A percentile compares a stretch with the other conserved stretches of the same genome.
Evolutionary conservation across 2,329 filamentous ascomycete species (phyloP).

Genomic region (Biscogniauxia marginata): DNA sequence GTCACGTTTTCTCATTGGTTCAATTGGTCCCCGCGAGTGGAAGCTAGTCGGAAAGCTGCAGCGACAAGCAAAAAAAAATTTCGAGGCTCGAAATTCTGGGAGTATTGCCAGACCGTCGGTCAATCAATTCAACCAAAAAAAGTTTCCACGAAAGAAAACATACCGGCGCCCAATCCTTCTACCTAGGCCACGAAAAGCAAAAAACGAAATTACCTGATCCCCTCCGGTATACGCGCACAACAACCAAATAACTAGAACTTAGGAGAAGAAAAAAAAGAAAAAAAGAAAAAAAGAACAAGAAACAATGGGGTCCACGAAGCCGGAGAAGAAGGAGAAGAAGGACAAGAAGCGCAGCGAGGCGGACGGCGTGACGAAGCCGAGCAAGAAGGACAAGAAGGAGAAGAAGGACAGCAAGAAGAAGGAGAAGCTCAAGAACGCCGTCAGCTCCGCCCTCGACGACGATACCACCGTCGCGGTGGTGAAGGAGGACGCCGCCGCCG

Average conservation of each 20-base stretch:
- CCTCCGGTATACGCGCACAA: conserved; percentile 1
- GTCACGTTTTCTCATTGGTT: conserved; percentile 19
- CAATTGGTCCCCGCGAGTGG: conserved; percentile 11
- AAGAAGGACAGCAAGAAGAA: conserved; percentile 67
- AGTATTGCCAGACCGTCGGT: neutral
- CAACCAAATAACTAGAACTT: neutral
- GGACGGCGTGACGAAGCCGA: conserved; percentile 52
- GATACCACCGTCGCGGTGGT: conserved; percentile 49
- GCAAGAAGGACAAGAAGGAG: conserved; percentile 65
- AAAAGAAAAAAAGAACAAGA: neutral
- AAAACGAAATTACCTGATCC: neutral
- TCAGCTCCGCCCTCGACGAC: conserved; percentile 63
- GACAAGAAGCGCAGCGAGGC: conserved; percentile 54
- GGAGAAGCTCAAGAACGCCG: conserved; percentile 63
- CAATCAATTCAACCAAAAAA: conserved; percentile 1
- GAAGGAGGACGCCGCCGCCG: conserved; percentile 45
- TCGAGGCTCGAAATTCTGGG: conserved; percentile 19
- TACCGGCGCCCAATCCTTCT: no score
- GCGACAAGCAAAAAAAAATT: conserved; percentile 24
- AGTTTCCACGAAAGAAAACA: conserved; percentile 1
- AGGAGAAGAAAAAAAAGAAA: neutral
- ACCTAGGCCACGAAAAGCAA: neutral
- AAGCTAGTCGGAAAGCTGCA: conserved; percentile 13
- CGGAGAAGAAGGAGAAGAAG: conserved; percentile 49
- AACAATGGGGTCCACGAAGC: conserved; percentile 35